Evolutionary conservation across 306 rosid genomes (phyloP), one percentile per base, ranked within the genome.

Genomic region (Citrullus amarus): DNA sequence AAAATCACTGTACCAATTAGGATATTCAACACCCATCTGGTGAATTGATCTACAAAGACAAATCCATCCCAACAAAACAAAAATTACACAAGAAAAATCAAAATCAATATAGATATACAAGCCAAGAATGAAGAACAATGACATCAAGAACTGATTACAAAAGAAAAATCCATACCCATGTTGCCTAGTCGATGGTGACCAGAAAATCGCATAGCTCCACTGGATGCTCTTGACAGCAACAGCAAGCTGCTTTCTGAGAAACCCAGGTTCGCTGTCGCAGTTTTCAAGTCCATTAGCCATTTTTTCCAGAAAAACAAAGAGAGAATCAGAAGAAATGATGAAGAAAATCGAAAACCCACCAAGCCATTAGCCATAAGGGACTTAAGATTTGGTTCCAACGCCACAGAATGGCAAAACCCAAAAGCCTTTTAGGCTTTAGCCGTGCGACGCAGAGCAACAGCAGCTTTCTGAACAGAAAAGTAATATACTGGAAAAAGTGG

Each of bases 121-220:
- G 12, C 61, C 58, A 14, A 48, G 22, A 73, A 73, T 6, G 44
- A 50, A 72, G 36, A 15, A 72, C 41, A 48, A 16, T 48, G 39
- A 1, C 60, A 48, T 30, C 55, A 54, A 12, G 11, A 65, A 66
- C 25, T 14, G 39, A 34, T 14, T 2, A 53, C 13, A 73, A 46
- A 32, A 62, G 69, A 46, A 38, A 68, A 82, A 68, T 5, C 14
- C 12, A 59, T 86, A 93, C 98, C 97, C 90, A 85, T 87, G 80
- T 80, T 90, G 86, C 78, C 78, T 81, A 15, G 91, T 72, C 73
- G 95, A 93, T 72, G 85, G 76, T 14, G 93, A 86, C 98, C 98
- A 93, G 91, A 93, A 89, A 79, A 93, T 86, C 14, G 93, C 97
- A 84, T 91, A 93, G 84, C 95, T 93, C 98, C 98, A 93, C 6